Evolutionary conservation across 2,329 filamentous ascomycete genomes (phyloP), one percentile per base, ranked within the genome.

Genomic region (Pezicula carpinea): DNA sequence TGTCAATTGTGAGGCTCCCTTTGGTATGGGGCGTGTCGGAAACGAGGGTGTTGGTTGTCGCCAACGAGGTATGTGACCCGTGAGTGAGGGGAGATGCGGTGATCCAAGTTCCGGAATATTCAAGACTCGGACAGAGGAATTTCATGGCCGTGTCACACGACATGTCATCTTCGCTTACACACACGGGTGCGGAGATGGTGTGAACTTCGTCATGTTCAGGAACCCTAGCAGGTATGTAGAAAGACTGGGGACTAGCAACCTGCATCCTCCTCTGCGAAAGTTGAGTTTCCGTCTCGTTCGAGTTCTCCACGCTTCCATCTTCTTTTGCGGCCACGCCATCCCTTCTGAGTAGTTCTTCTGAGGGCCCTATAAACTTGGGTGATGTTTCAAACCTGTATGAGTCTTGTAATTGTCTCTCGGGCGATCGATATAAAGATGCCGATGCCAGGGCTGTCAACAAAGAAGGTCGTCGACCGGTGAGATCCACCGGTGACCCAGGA

Each of bases 281-380:
- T 18, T 39, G 43, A 15, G 35, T 35, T 43, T 50, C 26, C 35
- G 49, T 50, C 23, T 51, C 51, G 22, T 29, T 39, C 43, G 38
- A 49, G 18, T 48, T 38, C 17, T 46, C 49, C 34, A 31, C 39
- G 42, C 40, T 43, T 35, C 26, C 35, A 35, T 26, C 48, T 49
- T 35, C 42, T 58, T 62, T 62, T 56, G 58, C 60, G 61, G 59
- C 58, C 61, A 59, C 54, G 58, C 53, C 58, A 48, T 55, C 54
- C 58, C 50, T 54, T 53, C 42, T 59, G 51, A 62, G 51, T 49
- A 40, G 46, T 53, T 59, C 54, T 55, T 60, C 56, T 48, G 39
- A 57, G 51, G 46, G 54, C 50, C 50, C 53, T 48, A 36, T 44
- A 40, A 44, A 40, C 46, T 47, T 50, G 43, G 49, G 51, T 39